These are phyloP conservation scores for Echites panduratus DNA, from an alignment of 257 asterid genomes.

Conservation along the genomic window DNA sequence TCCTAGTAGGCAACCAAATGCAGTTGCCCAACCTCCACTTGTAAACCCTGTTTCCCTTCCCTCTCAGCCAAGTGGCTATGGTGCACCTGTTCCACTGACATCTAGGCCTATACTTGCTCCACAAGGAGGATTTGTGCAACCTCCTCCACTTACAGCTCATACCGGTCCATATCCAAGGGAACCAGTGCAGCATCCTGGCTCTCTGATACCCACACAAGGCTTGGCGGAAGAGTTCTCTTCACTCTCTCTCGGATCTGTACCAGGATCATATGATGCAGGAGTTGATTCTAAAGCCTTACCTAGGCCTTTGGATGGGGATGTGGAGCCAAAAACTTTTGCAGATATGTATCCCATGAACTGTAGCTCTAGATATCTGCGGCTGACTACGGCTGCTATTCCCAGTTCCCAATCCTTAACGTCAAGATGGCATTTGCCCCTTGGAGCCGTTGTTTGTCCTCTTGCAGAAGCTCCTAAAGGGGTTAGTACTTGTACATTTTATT, in stretches of 20 bases:
- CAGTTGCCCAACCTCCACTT: constrained; percentile 44
- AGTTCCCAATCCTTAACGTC: constrained; percentile 86
- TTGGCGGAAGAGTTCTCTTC: constrained; percentile 83
- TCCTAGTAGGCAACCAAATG: constrained; percentile 42
- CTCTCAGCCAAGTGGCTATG: constrained; percentile 51
- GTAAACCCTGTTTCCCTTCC: constrained; percentile 37
- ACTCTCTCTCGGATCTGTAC: constrained; percentile 81
- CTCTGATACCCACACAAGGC: constrained; percentile 47
- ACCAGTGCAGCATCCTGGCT: constrained; percentile 32
- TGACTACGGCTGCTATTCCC: constrained; percentile 79
- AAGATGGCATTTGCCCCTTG: constrained; percentile 92
- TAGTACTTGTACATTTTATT: constrained; percentile 25
- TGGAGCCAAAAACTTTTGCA: constrained; percentile 53
- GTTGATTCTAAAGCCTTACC: constrained; percentile 67
- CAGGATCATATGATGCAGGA: constrained; percentile 85
- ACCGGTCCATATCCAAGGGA: constrained; percentile 8
- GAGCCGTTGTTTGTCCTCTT: constrained; percentile 93
- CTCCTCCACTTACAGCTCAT: constrained; percentile 42
- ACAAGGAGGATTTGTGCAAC: constrained; percentile 64
- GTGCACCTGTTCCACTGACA: constrained; percentile 34
- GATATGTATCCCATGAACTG: constrained; percentile 79
- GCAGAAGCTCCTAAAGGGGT: constrained; percentile 92
- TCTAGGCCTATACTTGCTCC: constrained; percentile 42
- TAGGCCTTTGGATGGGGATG: constrained; percentile 88
- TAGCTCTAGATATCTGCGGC: constrained; percentile 56